Percentiles rank a stretch among this genome's conserved stretches.
Conservation (phyloP, 2,329 filamentous ascomycete genomes). For the Metarhizium guizhouense region DNA sequence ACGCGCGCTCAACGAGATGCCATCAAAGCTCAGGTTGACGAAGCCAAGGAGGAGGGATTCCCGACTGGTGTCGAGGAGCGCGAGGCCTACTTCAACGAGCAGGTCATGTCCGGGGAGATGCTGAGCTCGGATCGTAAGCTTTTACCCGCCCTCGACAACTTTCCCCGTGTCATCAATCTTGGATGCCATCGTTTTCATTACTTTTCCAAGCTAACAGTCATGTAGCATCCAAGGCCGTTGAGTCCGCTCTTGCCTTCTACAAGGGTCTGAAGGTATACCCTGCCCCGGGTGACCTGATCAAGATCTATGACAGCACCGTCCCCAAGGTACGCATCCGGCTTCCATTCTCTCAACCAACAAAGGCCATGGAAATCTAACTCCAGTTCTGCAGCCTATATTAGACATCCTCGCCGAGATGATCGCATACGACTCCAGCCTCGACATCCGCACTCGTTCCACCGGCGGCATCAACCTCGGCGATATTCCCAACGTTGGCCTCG, state of each 20-base stretch:
- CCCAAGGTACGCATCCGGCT: conserved; percentile 58
- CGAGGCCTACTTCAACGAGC: conserved; percentile 93
- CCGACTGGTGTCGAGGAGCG: conserved; percentile 84
- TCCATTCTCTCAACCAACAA: background rate
- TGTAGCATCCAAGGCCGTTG: conserved; percentile 58
- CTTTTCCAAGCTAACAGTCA: background rate
- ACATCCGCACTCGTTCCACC: conserved; percentile 39
- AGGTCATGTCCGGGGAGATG: conserved; percentile 81
- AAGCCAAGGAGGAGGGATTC: conserved; percentile 86
- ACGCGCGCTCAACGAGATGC: conserved; percentile 59
- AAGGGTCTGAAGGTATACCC: conserved; percentile 98
- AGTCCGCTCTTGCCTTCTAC: conserved; percentile 93
- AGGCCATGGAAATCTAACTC: background rate
- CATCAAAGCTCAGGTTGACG: conserved; percentile 67
- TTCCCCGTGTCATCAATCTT: background rate
- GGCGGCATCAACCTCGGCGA: conserved; percentile 35
- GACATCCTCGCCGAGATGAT: conserved; percentile 98
- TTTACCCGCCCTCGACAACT: background rate
- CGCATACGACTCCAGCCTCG: conserved; percentile 70
- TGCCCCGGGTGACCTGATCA: conserved; percentile 82
- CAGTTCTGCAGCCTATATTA: conserved; percentile 60
- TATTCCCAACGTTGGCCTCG: conserved; percentile 44
- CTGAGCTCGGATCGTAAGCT: conserved; percentile 72
- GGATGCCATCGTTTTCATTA: background rate
- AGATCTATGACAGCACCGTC: conserved; percentile 97